Conservation (phyloP, 2,329 filamentous ascomycete genomes). For the Zalaria sp. region DNA sequence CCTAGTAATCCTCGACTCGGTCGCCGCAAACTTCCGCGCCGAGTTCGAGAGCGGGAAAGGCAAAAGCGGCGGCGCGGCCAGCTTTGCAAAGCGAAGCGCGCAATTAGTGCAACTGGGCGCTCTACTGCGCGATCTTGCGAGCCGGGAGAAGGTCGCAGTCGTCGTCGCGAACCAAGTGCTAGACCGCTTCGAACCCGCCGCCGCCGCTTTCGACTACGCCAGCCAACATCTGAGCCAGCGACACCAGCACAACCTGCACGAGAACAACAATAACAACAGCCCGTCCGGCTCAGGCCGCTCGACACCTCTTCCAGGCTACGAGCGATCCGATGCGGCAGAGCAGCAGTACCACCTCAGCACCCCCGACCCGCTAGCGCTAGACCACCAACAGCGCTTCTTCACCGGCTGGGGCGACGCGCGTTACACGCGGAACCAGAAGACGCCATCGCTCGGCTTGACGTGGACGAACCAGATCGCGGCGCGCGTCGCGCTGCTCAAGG, state of each 20-base stretch:
- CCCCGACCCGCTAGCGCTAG: slow-evolving; percentile 51
- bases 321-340: background rate
- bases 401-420: slow-evolving; percentile 73
- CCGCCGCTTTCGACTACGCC: slow-evolving; percentile 1
- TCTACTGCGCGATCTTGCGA: slow-evolving; percentile 62
- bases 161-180: slow-evolving; percentile 94
- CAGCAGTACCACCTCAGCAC: slow-evolving; percentile 17
- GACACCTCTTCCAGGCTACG: background rate
- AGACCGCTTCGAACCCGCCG: slow-evolving; percentile 53
- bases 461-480: slow-evolving; percentile 84
- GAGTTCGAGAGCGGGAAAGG: slow-evolving; percentile 52
- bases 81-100: slow-evolving; percentile 58
- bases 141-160: slow-evolving; percentile 60
- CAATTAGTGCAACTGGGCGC: slow-evolving; percentile 68
- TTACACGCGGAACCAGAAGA: slow-evolving; percentile 47
- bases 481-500: slow-evolving; percentile 67
- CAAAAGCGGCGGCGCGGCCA: slow-evolving; percentile 7
- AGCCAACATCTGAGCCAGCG: background rate
- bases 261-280: background rate
- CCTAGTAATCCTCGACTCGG: slow-evolving; percentile 75
- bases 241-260: background rate
- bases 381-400: slow-evolving; percentile 90
- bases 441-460: slow-evolving; percentile 71
- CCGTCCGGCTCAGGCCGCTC: background rate
- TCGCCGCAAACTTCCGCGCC: slow-evolving; percentile 89